Conservation (phyloP, 2,329 filamentous ascomycete species). For the Colletotrichum brevisporum region DNA sequence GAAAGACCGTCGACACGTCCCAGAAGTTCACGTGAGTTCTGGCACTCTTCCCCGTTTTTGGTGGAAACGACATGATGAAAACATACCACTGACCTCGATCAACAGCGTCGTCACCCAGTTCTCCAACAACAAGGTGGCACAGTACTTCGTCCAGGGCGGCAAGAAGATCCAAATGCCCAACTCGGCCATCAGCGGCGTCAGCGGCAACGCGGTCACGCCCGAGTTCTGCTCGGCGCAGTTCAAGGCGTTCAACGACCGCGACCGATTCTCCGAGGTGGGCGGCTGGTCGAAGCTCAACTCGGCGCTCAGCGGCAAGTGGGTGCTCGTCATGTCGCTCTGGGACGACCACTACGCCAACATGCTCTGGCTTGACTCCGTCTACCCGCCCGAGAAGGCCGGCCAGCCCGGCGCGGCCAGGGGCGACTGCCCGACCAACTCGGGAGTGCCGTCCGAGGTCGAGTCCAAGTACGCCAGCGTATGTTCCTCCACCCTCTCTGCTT, state of each 20-base stretch:
- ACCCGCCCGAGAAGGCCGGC: constrained; percentile 56
- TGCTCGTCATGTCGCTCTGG: constrained; percentile 74
- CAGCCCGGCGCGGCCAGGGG: constrained; percentile 46
- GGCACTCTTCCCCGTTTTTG: too few species aligned
- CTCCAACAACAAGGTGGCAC: constrained; percentile 62
- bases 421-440: constrained; percentile 44
- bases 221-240: constrained; percentile 71
- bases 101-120: constrained; percentile 74
- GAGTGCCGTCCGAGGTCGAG: constrained; percentile 46
- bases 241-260: constrained; percentile 65
- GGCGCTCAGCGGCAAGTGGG: constrained; percentile 71
- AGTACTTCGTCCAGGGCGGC: constrained; percentile 73
- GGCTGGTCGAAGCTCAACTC: constrained; percentile 69
- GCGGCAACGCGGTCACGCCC: constrained; percentile 65
- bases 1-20: constrained; percentile 69
- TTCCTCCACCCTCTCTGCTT: not conserved
- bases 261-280: constrained; percentile 67
- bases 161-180: constrained; percentile 63
- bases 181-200: constrained; percentile 48
- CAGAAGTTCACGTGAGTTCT: constrained; percentile 62
- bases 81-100: too few species aligned
- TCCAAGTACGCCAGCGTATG: constrained; percentile 41
- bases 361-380: constrained; percentile 78
- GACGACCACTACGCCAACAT: constrained; percentile 71
- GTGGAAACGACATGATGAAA: too few species aligned